phyloP scores from a whole-genome alignment of 83 land plant genomes.

The Picea engelmannii region DNA sequence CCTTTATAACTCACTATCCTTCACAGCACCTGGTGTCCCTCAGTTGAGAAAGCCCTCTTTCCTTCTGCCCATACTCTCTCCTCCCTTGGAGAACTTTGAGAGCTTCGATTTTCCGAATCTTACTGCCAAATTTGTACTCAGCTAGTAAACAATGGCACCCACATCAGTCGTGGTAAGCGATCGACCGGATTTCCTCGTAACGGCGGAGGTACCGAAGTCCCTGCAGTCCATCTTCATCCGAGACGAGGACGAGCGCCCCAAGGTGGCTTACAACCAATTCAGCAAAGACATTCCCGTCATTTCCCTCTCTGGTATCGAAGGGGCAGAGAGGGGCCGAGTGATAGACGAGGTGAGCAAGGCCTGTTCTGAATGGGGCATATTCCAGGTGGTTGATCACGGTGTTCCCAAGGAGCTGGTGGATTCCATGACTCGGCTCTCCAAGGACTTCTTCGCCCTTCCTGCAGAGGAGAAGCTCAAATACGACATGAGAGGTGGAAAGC shows the following conservation, averaged over 20 bases:
- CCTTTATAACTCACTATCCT: no score
- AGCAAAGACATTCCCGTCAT: constrained; percentile 73
- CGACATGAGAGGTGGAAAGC: constrained; percentile 48
- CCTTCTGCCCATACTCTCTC: no score
- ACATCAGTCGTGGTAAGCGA: no score
- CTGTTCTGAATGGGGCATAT: constrained; percentile 72
- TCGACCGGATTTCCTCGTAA: no score
- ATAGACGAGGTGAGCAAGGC: constrained; percentile 50
- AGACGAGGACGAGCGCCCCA: constrained; percentile 78
- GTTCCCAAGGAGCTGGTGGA: constrained; percentile 28
- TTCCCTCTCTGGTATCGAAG: constrained; percentile 49
- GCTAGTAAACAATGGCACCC: no score
- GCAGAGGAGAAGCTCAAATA: constrained; percentile 58
- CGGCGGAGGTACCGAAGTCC: no score
- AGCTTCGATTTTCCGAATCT: no score
- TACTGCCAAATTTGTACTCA: no score
- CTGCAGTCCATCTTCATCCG: constrained; percentile 34
- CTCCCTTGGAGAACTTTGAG: no score
- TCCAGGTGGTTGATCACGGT: constrained; percentile 79
- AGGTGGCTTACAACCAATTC: constrained; percentile 67
- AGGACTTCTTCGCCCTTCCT: constrained; percentile 50
- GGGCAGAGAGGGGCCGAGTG: constrained; percentile 27
- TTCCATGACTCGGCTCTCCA: constrained; percentile 37
- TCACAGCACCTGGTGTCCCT: no score
- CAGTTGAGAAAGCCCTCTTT: no score